These are phyloP conservation scores for Penicillium cinerascens DNA, from an alignment of 495 filamentous ascomycete species.

Conservation along the genomic window DNA sequence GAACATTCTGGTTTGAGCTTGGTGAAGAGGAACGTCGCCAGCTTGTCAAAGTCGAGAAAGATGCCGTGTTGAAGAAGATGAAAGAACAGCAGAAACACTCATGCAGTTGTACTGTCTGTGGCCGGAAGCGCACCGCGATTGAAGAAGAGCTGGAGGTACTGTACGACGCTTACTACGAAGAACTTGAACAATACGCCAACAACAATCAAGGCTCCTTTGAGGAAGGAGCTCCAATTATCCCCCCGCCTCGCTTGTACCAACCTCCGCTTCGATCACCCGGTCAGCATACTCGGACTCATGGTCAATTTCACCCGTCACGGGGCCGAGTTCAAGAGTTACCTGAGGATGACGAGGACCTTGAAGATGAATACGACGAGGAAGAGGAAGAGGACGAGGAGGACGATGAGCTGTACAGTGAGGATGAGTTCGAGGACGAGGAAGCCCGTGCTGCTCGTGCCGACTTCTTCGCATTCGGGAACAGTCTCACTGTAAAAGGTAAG, in stretches of 20 bases:
- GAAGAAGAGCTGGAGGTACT: slow-evolving; percentile 98
- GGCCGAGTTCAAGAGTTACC: slow-evolving; percentile 60
- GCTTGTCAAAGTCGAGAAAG: slow-evolving; percentile 96
- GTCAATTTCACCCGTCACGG: slow-evolving; percentile 48
- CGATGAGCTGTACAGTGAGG: slow-evolving; percentile 54
- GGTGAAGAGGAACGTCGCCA: slow-evolving; percentile 91
- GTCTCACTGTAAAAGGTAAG: slow-evolving; percentile 93
- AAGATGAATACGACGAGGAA: slow-evolving; percentile 51
- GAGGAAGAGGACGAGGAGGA: slow-evolving; percentile 47
- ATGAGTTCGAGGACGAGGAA: slow-evolving; percentile 50
- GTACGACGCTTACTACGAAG: slow-evolving; percentile 98
- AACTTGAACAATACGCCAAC: slow-evolving; percentile 95
- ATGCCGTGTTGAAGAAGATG: slow-evolving; percentile 97
- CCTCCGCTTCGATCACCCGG: slow-evolving; percentile 38
- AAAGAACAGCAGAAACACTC: slow-evolving; percentile 99
- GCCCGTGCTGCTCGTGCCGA: slow-evolving; percentile 58
- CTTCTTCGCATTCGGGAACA: slow-evolving; percentile 97
- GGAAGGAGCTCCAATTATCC: slow-evolving; percentile 59
- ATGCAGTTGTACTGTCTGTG: slow-evolving; percentile 96
- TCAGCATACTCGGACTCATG: slow-evolving; percentile 42
- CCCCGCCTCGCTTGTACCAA: slow-evolving; percentile 56
- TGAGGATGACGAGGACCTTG: slow-evolving; percentile 62
- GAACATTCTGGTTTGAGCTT: slow-evolving; percentile 96
- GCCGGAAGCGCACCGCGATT: slow-evolving; percentile 92
- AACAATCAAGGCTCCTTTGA: slow-evolving; percentile 67